These are phyloP conservation scores for Eragrostis curvula DNA, from an alignment of 176 grass and related monocot genomes.

Conservation along the genomic window DNA sequence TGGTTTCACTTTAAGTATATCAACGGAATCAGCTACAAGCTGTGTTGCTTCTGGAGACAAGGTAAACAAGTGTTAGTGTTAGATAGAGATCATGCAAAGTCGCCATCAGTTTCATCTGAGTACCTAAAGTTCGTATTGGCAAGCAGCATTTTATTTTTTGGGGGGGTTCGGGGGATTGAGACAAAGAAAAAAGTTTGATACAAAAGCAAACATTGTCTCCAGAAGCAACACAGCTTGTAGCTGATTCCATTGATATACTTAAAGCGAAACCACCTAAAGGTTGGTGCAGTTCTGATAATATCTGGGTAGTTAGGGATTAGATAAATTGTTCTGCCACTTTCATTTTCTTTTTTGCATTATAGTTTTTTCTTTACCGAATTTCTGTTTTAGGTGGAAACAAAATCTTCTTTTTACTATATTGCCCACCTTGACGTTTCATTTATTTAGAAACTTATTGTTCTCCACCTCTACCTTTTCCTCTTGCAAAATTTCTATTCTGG, in stretches of 20 bases:
- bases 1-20: not conserved
- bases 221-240: constrained; percentile 13
- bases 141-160: no score
- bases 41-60: constrained; percentile 34
- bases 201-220: constrained; percentile 32
- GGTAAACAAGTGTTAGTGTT: no score
- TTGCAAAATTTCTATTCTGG: not conserved
- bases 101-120: no score
- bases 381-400: not conserved
- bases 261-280: not conserved
- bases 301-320: not conserved
- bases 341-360: not conserved
- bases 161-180: no score
- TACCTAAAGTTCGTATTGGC: no score
- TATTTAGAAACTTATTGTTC: constrained; percentile 8
- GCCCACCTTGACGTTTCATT: not conserved
- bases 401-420: not conserved
- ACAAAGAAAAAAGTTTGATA: no score
- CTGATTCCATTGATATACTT: not conserved
- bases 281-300: constrained; percentile 24
- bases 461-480: not conserved
- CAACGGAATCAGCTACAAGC: not conserved
- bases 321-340: not conserved
- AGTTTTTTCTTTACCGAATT: not conserved
- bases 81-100: no score